Percentiles rank a stretch among this genome's conserved stretches.
These are phyloP conservation scores for Acanthamoeba sp. DNA, from an alignment of 208 protist genomes.

Conservation along the genomic window DNA sequence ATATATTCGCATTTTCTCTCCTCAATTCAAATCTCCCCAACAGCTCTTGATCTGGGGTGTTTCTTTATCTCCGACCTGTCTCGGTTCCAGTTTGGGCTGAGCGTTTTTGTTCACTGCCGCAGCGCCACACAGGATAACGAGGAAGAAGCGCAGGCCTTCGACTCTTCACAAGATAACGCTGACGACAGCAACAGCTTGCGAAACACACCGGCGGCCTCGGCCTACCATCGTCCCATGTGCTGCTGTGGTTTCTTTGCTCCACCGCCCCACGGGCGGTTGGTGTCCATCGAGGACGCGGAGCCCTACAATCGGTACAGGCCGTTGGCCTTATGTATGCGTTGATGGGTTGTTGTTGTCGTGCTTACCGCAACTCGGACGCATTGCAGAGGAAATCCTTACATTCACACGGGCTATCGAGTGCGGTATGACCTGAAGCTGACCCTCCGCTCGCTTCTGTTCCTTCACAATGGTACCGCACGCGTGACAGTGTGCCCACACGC, in stretches of 20 bases:
- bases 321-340: background rate
- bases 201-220: background rate
- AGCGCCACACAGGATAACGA: no score
- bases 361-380: background rate
- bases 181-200: background rate
- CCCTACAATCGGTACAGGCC: constrained; percentile 35
- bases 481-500: background rate
- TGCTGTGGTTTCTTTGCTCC: constrained; percentile 1
- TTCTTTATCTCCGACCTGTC: no score
- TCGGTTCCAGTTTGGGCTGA: no score
- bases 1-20: no score
- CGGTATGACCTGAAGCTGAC: constrained; percentile 18
- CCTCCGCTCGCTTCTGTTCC: constrained; percentile 28
- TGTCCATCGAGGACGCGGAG: constrained; percentile 8
- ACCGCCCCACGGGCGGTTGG: constrained; percentile 31
- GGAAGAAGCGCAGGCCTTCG: no score
- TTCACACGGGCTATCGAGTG: constrained; percentile 58
- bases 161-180: no score
- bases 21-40: no score
- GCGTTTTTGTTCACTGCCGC: no score
- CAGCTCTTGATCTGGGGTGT: no score
- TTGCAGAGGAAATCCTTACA: constrained; percentile 49
- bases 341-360: no score
- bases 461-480: constrained; percentile 59
- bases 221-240: constrained; percentile 50